Evolutionary conservation across 2,329 filamentous ascomycete species (phyloP).

Genomic region (Apiospora phragmitis): DNA sequence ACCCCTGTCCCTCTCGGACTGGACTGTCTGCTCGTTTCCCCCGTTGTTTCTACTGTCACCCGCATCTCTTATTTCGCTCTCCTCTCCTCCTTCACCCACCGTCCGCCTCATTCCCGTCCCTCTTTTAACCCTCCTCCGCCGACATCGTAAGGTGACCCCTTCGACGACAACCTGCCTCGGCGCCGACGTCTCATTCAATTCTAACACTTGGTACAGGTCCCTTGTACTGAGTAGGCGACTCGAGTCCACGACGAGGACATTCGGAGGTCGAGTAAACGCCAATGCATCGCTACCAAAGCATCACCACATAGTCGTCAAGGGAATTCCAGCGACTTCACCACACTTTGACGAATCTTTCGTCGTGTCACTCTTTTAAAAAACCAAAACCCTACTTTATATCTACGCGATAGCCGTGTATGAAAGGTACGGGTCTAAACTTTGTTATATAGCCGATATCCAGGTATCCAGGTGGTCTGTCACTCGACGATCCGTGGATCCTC

Average conservation of each 20-base stretch:
- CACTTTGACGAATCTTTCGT: conserved; percentile 34
- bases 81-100: conserved; percentile 26
- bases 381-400: conserved; percentile 15
- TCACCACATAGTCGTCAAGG: conserved; percentile 12
- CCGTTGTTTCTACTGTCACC: conserved; percentile 31
- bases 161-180: conserved; percentile 32
- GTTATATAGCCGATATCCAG: neutral
- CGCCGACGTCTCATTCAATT: conserved; percentile 26
- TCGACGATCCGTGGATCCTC: conserved; percentile 23
- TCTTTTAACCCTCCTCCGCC: conserved; percentile 29
- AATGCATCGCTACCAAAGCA: conserved; percentile 16
- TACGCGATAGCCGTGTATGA: conserved; percentile 1
- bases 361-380: conserved; percentile 35
- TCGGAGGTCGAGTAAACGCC: conserved; percentile 18
- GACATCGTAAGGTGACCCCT: conserved; percentile 33
- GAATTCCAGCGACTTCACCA: conserved; percentile 15
- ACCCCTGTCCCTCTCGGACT: conserved; percentile 13
- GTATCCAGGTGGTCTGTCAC: conserved; percentile 19
- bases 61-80: conserved; percentile 21
- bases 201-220: conserved; percentile 15
- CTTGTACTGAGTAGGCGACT: conserved; percentile 23
- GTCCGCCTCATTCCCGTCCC: conserved; percentile 31
- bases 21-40: conserved; percentile 15
- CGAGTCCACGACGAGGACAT: conserved; percentile 24
- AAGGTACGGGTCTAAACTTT: conserved; percentile 4